Conservation (phyloP, 441 rosid genomes). For the Populus trichocarpa region DNA sequence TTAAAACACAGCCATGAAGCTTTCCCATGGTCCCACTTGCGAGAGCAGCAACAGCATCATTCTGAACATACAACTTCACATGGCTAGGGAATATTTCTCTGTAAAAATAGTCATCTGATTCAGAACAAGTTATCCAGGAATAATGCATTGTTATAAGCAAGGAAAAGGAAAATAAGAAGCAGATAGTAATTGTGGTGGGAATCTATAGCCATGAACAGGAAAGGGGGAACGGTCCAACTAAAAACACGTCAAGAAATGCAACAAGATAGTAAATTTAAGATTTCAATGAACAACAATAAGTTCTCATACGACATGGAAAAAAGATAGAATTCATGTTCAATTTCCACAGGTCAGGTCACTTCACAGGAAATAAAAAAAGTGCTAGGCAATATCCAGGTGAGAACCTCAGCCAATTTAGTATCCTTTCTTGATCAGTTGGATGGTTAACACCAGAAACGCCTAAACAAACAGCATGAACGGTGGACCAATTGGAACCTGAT, state of each 20-base stretch:
- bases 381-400: neutral
- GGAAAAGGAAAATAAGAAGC: neutral
- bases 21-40: constrained; percentile 92
- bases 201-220: neutral
- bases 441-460: constrained; percentile 96
- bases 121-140: neutral
- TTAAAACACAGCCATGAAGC: constrained; percentile 89
- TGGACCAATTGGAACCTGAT: constrained; percentile 58
- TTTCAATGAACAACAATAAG: neutral
- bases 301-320: neutral
- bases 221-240: neutral
- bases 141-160: neutral
- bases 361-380: neutral
- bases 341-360: neutral
- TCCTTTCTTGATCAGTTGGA: constrained; percentile 79
- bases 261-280: neutral
- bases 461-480: constrained; percentile 80
- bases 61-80: constrained; percentile 69
- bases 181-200: neutral
- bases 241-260: constrained; percentile 3
- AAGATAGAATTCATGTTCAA: neutral
- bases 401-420: constrained; percentile 82
- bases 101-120: constrained; percentile 19
- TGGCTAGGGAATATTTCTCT: constrained; percentile 73
- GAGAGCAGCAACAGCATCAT: constrained; percentile 88